Evolutionary conservation across 805 yeast species (phyloP).

Genomic region (Myxozyma neglecta): DNA sequence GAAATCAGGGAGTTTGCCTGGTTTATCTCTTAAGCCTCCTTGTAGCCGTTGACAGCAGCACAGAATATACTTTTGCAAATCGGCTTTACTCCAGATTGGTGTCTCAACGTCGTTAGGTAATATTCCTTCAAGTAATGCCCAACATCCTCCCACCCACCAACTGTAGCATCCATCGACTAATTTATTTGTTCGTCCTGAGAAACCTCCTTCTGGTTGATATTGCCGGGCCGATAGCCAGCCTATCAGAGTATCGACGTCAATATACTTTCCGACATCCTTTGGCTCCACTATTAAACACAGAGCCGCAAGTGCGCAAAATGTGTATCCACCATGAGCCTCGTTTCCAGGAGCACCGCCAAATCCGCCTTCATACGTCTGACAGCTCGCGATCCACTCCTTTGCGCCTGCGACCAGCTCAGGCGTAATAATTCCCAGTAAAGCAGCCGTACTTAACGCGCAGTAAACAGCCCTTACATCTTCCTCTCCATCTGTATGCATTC

Average conservation of each 20-base stretch:
- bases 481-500: slow-evolving; percentile 78
- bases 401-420: slow-evolving; percentile 57
- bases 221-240: slow-evolving; percentile 75
- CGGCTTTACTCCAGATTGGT: slow-evolving; percentile 52
- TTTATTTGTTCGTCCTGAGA: slow-evolving; percentile 87
- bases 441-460: slow-evolving; percentile 76
- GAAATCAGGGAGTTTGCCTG: slow-evolving; percentile 73
- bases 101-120: slow-evolving; percentile 38
- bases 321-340: slow-evolving; percentile 98
- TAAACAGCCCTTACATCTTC: slow-evolving; percentile 77
- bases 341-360: slow-evolving; percentile 78
- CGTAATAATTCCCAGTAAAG: slow-evolving; percentile 62
- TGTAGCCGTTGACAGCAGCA: slow-evolving; percentile 67
- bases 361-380: slow-evolving; percentile 96
- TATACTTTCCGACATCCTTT: slow-evolving; percentile 40
- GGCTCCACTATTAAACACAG: slow-evolving; percentile 51
- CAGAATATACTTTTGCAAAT: slow-evolving; percentile 59
- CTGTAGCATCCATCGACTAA: slow-evolving; percentile 95
- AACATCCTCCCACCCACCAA: slow-evolving; percentile 89
- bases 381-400: slow-evolving; percentile 58
- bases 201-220: slow-evolving; percentile 73
- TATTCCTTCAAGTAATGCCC: slow-evolving; percentile 61
- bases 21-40: slow-evolving; percentile 89
- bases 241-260: slow-evolving; percentile 53
- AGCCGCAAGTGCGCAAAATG: slow-evolving; percentile 82